Conservation (phyloP, 306 rosid genomes). For the Hippophae gyantsensis region DNA sequence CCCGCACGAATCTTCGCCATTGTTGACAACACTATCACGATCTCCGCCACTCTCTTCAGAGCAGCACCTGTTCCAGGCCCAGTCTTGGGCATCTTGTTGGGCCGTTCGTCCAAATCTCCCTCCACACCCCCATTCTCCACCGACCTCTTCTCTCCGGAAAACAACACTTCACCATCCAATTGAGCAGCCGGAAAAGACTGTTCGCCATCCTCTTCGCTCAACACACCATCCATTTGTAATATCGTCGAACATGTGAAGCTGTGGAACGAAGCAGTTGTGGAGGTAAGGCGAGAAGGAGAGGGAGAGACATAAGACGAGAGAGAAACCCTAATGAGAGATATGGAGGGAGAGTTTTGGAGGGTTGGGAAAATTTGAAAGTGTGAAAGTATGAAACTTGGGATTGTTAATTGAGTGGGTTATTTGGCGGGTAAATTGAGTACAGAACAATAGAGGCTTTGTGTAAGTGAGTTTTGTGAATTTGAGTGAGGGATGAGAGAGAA, state of each 20-base stretch:
- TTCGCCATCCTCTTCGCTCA: constrained; percentile 7
- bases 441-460: background rate
- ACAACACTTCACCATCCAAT: background rate
- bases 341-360: constrained; percentile 9
- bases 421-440: constrained; percentile 29
- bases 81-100: constrained; percentile 45
- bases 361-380: constrained; percentile 16
- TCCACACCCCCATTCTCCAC: constrained; percentile 32
- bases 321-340: constrained; percentile 33
- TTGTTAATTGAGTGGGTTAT: constrained; percentile 9
- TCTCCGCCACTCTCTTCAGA: constrained; percentile 81
- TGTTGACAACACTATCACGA: constrained; percentile 69
- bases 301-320: background rate
- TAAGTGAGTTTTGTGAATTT: background rate
- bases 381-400: constrained; percentile 17
- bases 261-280: background rate
- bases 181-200: background rate
- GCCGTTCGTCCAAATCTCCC: constrained; percentile 19
- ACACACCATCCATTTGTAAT: constrained; percentile 22
- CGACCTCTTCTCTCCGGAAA: constrained; percentile 25
- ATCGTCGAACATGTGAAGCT: background rate
- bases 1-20: constrained; percentile 74
- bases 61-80: constrained; percentile 16
- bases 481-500: too few species aligned
- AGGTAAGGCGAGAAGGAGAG: background rate